phyloP scores from a whole-genome alignment of 1,139 yeast genomes.

The Tardiomyces blankii region DNA sequence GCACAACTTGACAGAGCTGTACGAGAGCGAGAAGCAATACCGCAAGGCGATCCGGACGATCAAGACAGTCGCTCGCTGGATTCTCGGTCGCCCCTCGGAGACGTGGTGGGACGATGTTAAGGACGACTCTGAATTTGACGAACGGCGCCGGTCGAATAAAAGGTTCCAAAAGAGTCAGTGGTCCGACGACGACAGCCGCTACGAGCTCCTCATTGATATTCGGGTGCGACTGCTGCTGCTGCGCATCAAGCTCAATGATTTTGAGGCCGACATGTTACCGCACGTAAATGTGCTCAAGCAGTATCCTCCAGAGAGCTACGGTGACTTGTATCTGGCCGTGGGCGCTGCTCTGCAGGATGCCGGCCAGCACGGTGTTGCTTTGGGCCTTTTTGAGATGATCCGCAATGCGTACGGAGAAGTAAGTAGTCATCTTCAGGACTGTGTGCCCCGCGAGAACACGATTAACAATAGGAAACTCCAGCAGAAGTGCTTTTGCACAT shows the following conservation, averaged over 20 bases:
- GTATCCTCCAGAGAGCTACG: conserved; percentile 47
- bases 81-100: conserved; percentile 60
- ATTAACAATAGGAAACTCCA: background rate
- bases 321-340: conserved; percentile 68
- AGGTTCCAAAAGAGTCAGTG: conserved; percentile 9
- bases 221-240: conserved; percentile 68
- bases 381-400: conserved; percentile 45
- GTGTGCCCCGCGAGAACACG: no score
- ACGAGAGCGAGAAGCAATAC: conserved; percentile 57
- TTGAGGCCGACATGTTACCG: conserved; percentile 50
- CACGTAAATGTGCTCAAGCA: conserved; percentile 55
- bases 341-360: conserved; percentile 62
- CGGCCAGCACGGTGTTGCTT: conserved; percentile 63
- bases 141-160: conserved; percentile 36
- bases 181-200: conserved; percentile 12
- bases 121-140: conserved; percentile 70
- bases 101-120: conserved; percentile 71
- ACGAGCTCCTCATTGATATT: conserved; percentile 70
- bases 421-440: no score
- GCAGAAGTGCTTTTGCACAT: conserved; percentile 43
- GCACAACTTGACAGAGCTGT: conserved; percentile 72
- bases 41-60: conserved; percentile 51
- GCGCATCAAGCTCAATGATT: conserved; percentile 53
- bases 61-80: conserved; percentile 72
- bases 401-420: conserved; percentile 11